Base-by-base conservation (phyloP, 768 basidiomycete species). In the Dendrothele bispora region DNA sequence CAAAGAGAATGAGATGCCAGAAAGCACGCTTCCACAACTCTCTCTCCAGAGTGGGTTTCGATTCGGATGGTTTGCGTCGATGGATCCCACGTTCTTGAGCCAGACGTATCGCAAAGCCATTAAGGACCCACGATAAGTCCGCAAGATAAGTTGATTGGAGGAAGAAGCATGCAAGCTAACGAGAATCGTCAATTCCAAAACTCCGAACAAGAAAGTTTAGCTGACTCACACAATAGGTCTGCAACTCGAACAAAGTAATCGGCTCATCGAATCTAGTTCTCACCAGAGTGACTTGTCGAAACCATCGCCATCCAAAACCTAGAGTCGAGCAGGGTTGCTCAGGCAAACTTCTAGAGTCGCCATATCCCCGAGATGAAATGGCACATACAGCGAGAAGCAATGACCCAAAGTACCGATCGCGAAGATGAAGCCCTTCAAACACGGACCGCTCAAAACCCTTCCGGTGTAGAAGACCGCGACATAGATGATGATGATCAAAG, bases 311-410 rank as follows among this genome's bases (percentile, higher is more conserved):
- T 3, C 73, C 73, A 10, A 39, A 5, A 6, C 35, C 44, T 5
- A 26, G 43, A 15, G 27, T 22, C n/a, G 41, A 32, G 34, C 14
- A 26, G n/a, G 30, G 25, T 15, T 28, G 26, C 8, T 27, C 17
- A 27, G 7, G 44, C 25, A 69, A 43, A 15, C 78, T 72, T 17
- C 75, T 64, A 1, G 67, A 64, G 53, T 83, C 78, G 39, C 77
- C 64, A n/a, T 62, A 61, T n/a, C 43, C 29, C 53, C 78, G 68
- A 0, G 77, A 58, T 3, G 71, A 82, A 37, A 72, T 59, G 1
- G 84, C 81, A 55, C 78, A 80, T 0, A 82, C 67, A 7, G 78
- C 59, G 8, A 83, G 65, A 36, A 82, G 75, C 2, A 72, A 63
- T 2, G 64, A 52, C 0, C 64, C 67, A 53, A 84, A 81, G 0